A percentile compares a stretch with the other conserved stretches of the same genome.
Conservation (phyloP, 768 basidiomycete species). For the Russula foetens region DNA sequence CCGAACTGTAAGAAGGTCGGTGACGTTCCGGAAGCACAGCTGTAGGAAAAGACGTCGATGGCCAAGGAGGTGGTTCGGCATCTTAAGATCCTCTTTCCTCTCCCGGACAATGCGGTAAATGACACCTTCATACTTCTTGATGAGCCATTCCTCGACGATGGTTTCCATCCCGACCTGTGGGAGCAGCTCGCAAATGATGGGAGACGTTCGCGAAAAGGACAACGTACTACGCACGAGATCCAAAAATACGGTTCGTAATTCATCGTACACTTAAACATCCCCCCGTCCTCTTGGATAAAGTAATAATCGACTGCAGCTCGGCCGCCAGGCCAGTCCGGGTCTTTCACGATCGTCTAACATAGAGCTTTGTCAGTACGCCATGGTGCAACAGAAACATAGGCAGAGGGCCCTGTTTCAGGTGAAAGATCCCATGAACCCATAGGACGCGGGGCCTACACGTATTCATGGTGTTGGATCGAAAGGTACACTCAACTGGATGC, state of each 20-base stretch:
- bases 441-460: no score
- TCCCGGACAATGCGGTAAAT: slow-evolving; percentile 71
- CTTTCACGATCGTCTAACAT: slow-evolving; percentile 73
- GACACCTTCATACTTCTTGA: slow-evolving; percentile 87
- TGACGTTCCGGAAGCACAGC: slow-evolving; percentile 87
- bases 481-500: slow-evolving; percentile 69
- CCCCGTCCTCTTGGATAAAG: slow-evolving; percentile 95
- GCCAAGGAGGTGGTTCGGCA: slow-evolving; percentile 97
- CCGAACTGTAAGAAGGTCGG: slow-evolving; percentile 80
- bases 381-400: background rate
- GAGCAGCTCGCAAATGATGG: background rate
- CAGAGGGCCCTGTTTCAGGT: background rate
- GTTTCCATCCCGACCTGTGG: slow-evolving; percentile 75
- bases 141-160: slow-evolving; percentile 89
- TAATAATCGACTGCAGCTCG: slow-evolving; percentile 92
- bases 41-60: slow-evolving; percentile 84
- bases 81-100: slow-evolving; percentile 87
- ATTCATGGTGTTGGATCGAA: background rate
- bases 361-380: background rate
- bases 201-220: background rate
- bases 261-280: slow-evolving; percentile 91
- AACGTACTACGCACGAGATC: slow-evolving; percentile 81
- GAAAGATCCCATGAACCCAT: background rate
- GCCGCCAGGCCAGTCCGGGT: slow-evolving; percentile 76
- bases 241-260: slow-evolving; percentile 93